Base-by-base conservation (phyloP, 2,329 filamentous ascomycete species). In the Xylaria sp. region DNA sequence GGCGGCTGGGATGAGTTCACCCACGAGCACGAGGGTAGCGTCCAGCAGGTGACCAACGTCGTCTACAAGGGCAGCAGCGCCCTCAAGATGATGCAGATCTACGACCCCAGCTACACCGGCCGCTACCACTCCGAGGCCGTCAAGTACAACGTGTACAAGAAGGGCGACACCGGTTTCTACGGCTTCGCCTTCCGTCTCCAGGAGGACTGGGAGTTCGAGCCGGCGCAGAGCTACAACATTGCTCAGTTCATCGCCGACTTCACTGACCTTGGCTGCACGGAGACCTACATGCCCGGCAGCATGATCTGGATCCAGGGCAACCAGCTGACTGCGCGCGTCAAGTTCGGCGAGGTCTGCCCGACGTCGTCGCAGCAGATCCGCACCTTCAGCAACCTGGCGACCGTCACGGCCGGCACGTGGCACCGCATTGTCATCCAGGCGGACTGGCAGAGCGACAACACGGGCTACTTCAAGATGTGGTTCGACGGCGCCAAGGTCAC, bases 231-330 rank as follows among this genome's bases (percentile, higher is more conserved):
- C 54, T 81, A 77, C 70, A 79, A 80, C 70, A 67, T 81, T 50
- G 77, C 75, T 0, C 79, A 82, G 69, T 82, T 81, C 71, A 81
- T 81, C 64, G 77, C 78, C 58, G 73, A 80, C 63, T 80, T 80
- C 61, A 68, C 69, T 1, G 73, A 75, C 61, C 71, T 74, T 2
- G 70, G 71, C 52, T 79, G 78, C 64, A 72, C 62, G 58, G 76
- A 81, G 60, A 73, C 76, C 57, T 81, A 71, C 65, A 80, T 80
- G 78, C 79, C 78, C 0, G 74, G 73, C 13, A 76, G 72, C 57
- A 79, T 81, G 79, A 61, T 82, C 47, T 80, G 76, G 75, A 63
- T 81, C 56, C 66, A 70, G 35, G 76, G 76, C 6, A 66, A 76
- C 66, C 72, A 77, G 70, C 74, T 81, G 5, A 67, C 69, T 16